Evolutionary conservation across 495 filamentous ascomycete genomes (phyloP), one percentile per base, ranked within the genome.

Genomic region (Aspergillus ellipticus): DNA sequence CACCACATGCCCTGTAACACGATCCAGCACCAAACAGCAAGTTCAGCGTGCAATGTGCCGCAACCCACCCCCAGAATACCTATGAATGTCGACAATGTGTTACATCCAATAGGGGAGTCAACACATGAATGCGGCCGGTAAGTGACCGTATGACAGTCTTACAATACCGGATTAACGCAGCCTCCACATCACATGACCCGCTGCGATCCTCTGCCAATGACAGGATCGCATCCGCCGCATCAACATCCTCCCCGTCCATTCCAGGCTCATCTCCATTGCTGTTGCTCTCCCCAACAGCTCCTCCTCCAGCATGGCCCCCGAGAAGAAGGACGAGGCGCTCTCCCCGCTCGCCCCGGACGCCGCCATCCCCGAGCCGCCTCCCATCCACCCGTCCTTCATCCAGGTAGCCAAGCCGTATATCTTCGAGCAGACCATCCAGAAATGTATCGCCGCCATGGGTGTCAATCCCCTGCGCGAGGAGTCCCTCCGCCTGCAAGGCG

Each of bases 321-420:
- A 63, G 11, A 53, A 53, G 47, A 60, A 55, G 51, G 58, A 66
- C 29, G 65, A 61, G 24, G 51, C 59, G 39, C 43, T 3, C 26
- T 57, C 45, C 20, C 42, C 43, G 21, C 46, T 51, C 49, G 29
- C 50, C 16, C 31, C 58, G 17, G 65, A 65, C 22, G 48, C 58
- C 1, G 52, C 57, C 11, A 47, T 55, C 1, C 59, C 66, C 15
- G 68, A 68, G n/a, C 67, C 61, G 24, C 68, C 71, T 39, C 77
- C 80, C 13, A 86, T 88, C 21, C 85, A 89, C 64, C 85, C 87
- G 3, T 88, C 85, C 21, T 86, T 81, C 66, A 88, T 89, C 60
- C 81, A 86, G 61, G 82, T 88, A 46, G 82, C 87, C 42, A 82
- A 85, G 63, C 82, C 82, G 24, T 89, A 85, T 60, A 72, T 89